A percentile compares a stretch with the other conserved stretches of the same genome.
Evolutionary conservation across 1,284 basidiomycete genomes (phyloP).

Genomic region (Crocinoboletus sp.): DNA sequence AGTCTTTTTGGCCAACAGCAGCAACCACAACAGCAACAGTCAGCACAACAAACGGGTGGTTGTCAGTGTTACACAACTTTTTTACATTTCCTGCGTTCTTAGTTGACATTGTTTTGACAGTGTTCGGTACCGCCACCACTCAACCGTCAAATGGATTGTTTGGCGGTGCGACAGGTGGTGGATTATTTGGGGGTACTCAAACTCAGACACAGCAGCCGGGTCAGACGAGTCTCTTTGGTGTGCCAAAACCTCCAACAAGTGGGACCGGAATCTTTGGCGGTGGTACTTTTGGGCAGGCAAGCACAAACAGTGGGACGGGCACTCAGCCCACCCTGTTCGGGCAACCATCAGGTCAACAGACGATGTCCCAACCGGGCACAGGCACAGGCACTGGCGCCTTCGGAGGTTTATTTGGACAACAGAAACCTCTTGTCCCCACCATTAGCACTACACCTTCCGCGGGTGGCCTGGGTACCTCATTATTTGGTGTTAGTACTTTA

Average conservation of each 20-base stretch:
- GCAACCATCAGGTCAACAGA: constrained; percentile 35
- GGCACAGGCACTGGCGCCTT: constrained; percentile 32
- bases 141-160: constrained; percentile 33
- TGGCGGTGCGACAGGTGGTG: constrained; percentile 27
- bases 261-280: constrained; percentile 28
- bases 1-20: constrained; percentile 39
- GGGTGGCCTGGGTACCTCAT: constrained; percentile 37
- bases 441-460: constrained; percentile 36
- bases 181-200: constrained; percentile 47
- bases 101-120: constrained; percentile 17
- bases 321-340: constrained; percentile 41
- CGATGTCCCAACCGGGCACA: constrained; percentile 28
- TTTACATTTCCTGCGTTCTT: background rate
- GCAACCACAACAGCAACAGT: constrained; percentile 28
- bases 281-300: constrained; percentile 34
- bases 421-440: constrained; percentile 36
- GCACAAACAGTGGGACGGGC: constrained; percentile 28
- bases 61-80: constrained; percentile 23
- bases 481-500: constrained; percentile 47
- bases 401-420: constrained; percentile 39
- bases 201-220: constrained; percentile 31
- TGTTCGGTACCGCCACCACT: constrained; percentile 22
- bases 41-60: constrained; percentile 32
- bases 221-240: constrained; percentile 35
- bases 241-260: constrained; percentile 30